Evolutionary conservation across 495 filamentous ascomycete species (phyloP).

Genomic region (Diplogelasinospora grovesii): DNA sequence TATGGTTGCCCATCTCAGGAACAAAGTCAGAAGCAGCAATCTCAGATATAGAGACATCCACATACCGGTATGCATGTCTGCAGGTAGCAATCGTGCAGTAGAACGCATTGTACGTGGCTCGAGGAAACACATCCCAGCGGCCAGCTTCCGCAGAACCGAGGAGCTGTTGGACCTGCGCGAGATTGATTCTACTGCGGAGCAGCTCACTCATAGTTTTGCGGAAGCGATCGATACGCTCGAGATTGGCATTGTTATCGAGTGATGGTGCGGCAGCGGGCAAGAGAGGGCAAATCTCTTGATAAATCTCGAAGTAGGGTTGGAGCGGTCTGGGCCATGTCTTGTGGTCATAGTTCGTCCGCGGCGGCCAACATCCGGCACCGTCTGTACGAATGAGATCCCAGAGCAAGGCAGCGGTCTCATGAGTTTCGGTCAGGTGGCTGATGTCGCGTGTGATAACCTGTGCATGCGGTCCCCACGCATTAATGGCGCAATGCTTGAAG

Average conservation of each 20-base stretch:
- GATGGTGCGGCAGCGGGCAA: conserved; percentile 17
- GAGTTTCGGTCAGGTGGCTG: conserved; percentile 10
- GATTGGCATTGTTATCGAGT: conserved; percentile 19
- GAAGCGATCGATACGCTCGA: conserved; percentile 4
- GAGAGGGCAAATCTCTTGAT: conserved; percentile 23
- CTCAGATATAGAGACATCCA: not conserved
- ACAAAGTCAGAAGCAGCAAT: not conserved
- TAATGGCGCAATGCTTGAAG: not conserved
- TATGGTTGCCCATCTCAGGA: conserved; percentile 35
- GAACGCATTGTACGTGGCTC: conserved; percentile 31
- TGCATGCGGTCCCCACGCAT: not conserved
- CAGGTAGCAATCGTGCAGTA: conserved; percentile 30
- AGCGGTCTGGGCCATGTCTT: conserved; percentile 20
- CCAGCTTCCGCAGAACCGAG: conserved; percentile 19
- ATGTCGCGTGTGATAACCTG: not conserved
- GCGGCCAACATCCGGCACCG: conserved; percentile 33
- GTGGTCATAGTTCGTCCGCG: conserved; percentile 18
- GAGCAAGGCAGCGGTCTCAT: conserved; percentile 15
- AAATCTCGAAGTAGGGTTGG: conserved; percentile 30
- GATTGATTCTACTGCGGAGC: conserved; percentile 18
- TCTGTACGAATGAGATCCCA: conserved; percentile 24
- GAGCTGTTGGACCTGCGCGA: conserved; percentile 17
- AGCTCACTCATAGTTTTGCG: conserved; percentile 10
- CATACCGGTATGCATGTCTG: conserved; percentile 32
- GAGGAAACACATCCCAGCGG: conserved; percentile 19